These are phyloP conservation scores for Yamadazyma diddensiae DNA, from an alignment of 1,139 yeast genomes.

Conservation along the genomic window DNA sequence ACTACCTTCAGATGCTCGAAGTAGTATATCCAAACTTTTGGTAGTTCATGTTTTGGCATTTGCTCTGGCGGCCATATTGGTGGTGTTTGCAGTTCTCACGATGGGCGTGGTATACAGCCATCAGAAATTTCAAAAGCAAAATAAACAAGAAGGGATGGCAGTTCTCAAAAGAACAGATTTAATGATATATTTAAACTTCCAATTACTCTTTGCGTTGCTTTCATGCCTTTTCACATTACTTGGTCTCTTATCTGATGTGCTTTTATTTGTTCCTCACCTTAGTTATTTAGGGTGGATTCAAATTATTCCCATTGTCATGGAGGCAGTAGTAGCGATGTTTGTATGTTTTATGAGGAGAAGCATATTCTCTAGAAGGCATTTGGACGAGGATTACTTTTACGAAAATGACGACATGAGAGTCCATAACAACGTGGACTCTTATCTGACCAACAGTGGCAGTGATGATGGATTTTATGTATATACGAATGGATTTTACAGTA, in stretches of 20 bases:
- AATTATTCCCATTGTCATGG: constrained; percentile 34
- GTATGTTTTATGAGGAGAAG: constrained; percentile 42
- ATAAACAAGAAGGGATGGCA: constrained; percentile 1
- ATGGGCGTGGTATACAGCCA: not conserved
- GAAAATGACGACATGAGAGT: constrained; percentile 40
- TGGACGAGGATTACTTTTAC: constrained; percentile 29
- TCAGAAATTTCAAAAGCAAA: not conserved
- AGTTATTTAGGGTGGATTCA: constrained; percentile 47
- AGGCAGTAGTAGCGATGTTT: constrained; percentile 36
- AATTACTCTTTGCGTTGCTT: constrained; percentile 31
- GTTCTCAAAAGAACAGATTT: constrained; percentile 18
- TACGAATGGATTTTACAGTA: constrained; percentile 41
- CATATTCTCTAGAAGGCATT: constrained; percentile 35
- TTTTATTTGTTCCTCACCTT: constrained; percentile 39
- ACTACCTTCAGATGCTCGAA: constrained; percentile 41
- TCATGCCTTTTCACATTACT: constrained; percentile 38
- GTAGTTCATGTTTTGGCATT: constrained; percentile 47
- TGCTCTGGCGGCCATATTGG: constrained; percentile 28
- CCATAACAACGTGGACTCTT: constrained; percentile 4
- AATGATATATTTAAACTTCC: constrained; percentile 29
- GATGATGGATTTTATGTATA: constrained; percentile 48
- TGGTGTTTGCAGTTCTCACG: constrained; percentile 9
- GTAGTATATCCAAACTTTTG: constrained; percentile 40
- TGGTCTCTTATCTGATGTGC: constrained; percentile 41
- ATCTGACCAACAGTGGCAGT: constrained; percentile 24